phyloP scores from a whole-genome alignment of 345 rosid species.

The Luvunga scandens region DNA sequence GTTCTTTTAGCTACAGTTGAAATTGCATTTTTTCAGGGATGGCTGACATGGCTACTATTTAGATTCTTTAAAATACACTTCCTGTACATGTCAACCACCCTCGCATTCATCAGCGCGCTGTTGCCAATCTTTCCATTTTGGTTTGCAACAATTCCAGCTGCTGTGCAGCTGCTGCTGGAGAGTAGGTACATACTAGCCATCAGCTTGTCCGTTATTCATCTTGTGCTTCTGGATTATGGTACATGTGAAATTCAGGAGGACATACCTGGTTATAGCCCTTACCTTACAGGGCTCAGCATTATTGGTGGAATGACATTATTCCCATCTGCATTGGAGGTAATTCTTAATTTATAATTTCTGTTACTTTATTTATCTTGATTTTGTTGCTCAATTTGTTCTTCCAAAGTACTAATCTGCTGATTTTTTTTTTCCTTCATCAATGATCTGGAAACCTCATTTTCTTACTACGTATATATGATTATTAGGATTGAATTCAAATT shows the following conservation, averaged over 20 bases:
- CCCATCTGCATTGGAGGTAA: slow-evolving; percentile 92
- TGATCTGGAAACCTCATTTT: background rate
- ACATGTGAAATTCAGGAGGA: slow-evolving; percentile 86
- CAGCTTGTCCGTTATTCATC: slow-evolving; percentile 59
- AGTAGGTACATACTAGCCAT: slow-evolving; percentile 67
- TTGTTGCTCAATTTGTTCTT: background rate
- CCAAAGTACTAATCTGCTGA: background rate
- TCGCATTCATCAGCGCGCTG: slow-evolving; percentile 72
- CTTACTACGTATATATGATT: background rate
- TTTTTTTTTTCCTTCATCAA: background rate
- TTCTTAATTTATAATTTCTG: background rate
- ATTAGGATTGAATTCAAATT: background rate
- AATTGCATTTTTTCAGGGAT: slow-evolving; percentile 89
- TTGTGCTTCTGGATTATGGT: slow-evolving; percentile 80
- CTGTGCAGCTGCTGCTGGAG: slow-evolving; percentile 66
- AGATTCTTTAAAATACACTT: slow-evolving; percentile 81
- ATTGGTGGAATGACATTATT: slow-evolving; percentile 96
- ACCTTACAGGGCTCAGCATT: slow-evolving; percentile 90
- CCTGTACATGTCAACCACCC: slow-evolving; percentile 77
- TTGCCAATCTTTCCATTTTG: slow-evolving; percentile 82
- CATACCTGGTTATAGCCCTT: slow-evolving; percentile 79
- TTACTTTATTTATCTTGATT: background rate
- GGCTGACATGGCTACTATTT: slow-evolving; percentile 92
- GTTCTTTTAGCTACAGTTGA: slow-evolving; percentile 95
- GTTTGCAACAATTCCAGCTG: slow-evolving; percentile 90